These are phyloP conservation scores for Leccinum subgranulosum DNA, from an alignment of 768 basidiomycete genomes.

Conservation along the genomic window DNA sequence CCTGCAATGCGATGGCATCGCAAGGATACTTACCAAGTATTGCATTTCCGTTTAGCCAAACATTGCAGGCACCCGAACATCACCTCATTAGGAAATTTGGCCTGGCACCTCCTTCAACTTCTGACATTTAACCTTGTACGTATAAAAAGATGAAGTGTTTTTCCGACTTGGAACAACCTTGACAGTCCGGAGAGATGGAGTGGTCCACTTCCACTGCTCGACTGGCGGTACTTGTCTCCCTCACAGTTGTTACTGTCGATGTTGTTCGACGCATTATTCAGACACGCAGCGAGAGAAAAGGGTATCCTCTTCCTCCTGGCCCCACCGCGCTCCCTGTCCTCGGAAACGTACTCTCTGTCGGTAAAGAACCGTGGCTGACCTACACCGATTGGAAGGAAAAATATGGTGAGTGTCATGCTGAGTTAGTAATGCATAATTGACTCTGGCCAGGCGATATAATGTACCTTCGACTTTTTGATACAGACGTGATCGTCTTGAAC, in stretches of 20 bases:
- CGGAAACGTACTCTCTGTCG: neutral
- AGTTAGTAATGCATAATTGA: neutral
- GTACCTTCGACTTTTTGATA: neutral
- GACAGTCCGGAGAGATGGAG: neutral
- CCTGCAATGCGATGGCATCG: no score
- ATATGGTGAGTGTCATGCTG: neutral
- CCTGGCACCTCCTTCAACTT: no score
- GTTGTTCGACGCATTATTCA: neutral
- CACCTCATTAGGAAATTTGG: no score
- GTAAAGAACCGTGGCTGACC: neutral
- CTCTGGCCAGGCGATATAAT: neutral
- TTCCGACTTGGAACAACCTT: no score
- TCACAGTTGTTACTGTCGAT: neutral
- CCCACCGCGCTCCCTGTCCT: neutral
- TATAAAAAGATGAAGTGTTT: no score
- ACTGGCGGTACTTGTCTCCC: neutral
- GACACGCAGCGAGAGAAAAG: neutral
- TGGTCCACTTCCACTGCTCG: neutral
- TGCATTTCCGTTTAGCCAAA: no score
- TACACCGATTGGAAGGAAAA: neutral
- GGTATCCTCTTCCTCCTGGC: neutral
- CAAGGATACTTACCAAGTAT: no score
- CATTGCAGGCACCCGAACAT: no score
- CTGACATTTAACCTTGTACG: no score
- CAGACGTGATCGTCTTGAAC: slow-evolving; percentile 1